Evolutionary conservation across 2,329 filamentous ascomycete genomes (phyloP), one percentile per base, ranked within the genome.

Genomic region (Lasiodiplodia citricola): DNA sequence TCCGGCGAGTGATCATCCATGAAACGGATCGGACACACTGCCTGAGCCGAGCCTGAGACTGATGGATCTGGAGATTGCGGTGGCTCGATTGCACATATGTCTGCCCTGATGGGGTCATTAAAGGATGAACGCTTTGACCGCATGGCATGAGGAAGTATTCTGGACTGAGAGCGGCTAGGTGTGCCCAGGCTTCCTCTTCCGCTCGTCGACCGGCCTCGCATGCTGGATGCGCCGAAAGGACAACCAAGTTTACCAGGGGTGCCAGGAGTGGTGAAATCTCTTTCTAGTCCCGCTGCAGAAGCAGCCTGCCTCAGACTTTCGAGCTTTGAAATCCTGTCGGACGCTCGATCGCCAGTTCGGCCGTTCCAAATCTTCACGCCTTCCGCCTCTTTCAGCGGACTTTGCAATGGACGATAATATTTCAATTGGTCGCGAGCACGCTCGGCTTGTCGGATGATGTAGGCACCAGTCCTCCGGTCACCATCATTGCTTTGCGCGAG

Each of bases 1-100:
- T 97, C 93, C 2, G 95, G 93, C 2, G 93, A 94, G 77, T 97
- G 94, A 78, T 97, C 91, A 79, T 97, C 91, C 76, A 97, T 85
- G 81, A 92, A 97, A 58, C 95, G 92, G 70, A 98, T 98, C 2
- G 95, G 95, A 79, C 95, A 98, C 76, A 93, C 93, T 68, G 88
- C 81, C n/a, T 75, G 79, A 52, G 80, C 79, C 16, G 68, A 67
- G 14, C 70, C 73, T n/a, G 54, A 67, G 23, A 79, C 84, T 21
- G 23, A 73, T 70, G 38, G 78, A 75, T 55, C 85, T 84, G 70
- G 86, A 83, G 35, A 81, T 83, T 10, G 84, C 14, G 58, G 58
- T 83, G 5, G 83, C 54, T 74, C 80, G 55, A 77, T 79, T 10
- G 75, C 78, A 69, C 80, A 81, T 51, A 80, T 78, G 62, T 81